phyloP scores from a whole-genome alignment of 1,139 yeast species.

The Lodderomyces parapsilosis region DNA sequence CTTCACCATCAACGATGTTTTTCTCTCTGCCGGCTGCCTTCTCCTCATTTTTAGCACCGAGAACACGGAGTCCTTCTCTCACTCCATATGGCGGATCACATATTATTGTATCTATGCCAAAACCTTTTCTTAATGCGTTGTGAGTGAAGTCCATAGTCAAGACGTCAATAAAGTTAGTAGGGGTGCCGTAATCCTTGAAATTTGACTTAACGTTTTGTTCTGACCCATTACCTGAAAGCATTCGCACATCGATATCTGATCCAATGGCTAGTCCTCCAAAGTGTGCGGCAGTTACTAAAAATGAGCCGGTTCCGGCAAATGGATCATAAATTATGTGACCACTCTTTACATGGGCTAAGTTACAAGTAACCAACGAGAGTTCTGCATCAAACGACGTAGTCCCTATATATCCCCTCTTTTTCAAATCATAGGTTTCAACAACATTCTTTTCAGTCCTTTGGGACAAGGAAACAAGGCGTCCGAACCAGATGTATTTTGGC shows the following conservation, averaged over 20 bases:
- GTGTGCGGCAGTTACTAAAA: constrained; percentile 82
- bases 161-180: constrained; percentile 64
- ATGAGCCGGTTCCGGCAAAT: constrained; percentile 96
- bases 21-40: constrained; percentile 65
- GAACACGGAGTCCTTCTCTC: constrained; percentile 89
- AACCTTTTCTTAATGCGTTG: constrained; percentile 65
- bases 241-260: constrained; percentile 87
- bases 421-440: constrained; percentile 77
- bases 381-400: constrained; percentile 97
- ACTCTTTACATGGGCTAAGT: constrained; percentile 70
- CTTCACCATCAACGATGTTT: constrained; percentile 70
- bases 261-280: constrained; percentile 84
- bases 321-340: constrained; percentile 86
- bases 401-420: constrained; percentile 84
- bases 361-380: constrained; percentile 77
- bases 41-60: constrained; percentile 73
- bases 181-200: constrained; percentile 71
- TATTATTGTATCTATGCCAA: constrained; percentile 74
- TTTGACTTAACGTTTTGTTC: constrained; percentile 55
- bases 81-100: constrained; percentile 99
- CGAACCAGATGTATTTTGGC: constrained; percentile 70
- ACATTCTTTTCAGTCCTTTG: constrained; percentile 55
- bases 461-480: constrained; percentile 65
- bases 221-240: constrained; percentile 70
- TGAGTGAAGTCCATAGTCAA: constrained; percentile 94